Base-by-base conservation (phyloP, 176 grass and related monocot species). In the Eleusine coracana region DNA sequence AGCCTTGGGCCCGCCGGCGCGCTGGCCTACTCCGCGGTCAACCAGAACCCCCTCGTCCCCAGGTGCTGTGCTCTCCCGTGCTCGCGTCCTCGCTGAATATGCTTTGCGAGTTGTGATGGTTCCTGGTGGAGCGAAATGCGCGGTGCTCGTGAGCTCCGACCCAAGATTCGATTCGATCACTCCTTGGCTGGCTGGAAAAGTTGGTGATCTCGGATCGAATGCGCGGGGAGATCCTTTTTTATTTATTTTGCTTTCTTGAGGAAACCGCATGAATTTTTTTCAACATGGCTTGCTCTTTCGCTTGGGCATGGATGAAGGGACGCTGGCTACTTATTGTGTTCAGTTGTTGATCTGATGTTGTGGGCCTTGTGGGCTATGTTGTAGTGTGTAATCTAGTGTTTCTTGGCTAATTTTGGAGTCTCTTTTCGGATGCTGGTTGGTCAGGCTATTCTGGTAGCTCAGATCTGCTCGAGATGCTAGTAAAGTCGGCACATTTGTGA, bases 11-110 rank as follows among this genome's bases (percentile, higher is more conserved):
- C 95, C 13, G 76, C 90, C 17, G 92, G 90, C 25, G 92, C 90
- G 76, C 84, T 98, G 37, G 90, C 90, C 10, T 91, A 93, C 80
- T 85, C 91, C 21, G 51, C 75, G 11, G 82, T 64, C 59, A 91
- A 89, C 67, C 85, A 90, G 63, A 98, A 76, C 86, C 92, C 87
- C 10, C 88, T 98, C 18, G 86, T 93, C 21, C 88, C 95, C 27
- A 93, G 92, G 90, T 95, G 72, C 44, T 23, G 42, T 41, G 56
- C 37, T 41, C 54, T 21, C 49, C 34, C 48, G 0, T 77, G 58
- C 37, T 49, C 68, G 7, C 6, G 0, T 63, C 20, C 55, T 86
- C 27, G 59, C 71, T 23, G 74, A 63, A 28, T 16, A 34, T 45
- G 51, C 38, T 60, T 60, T 51, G 48, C 14, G 37, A 18, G 37